phyloP scores from a whole-genome alignment of 495 filamentous ascomycete species.

The Chaetomium cochliodes region DNA sequence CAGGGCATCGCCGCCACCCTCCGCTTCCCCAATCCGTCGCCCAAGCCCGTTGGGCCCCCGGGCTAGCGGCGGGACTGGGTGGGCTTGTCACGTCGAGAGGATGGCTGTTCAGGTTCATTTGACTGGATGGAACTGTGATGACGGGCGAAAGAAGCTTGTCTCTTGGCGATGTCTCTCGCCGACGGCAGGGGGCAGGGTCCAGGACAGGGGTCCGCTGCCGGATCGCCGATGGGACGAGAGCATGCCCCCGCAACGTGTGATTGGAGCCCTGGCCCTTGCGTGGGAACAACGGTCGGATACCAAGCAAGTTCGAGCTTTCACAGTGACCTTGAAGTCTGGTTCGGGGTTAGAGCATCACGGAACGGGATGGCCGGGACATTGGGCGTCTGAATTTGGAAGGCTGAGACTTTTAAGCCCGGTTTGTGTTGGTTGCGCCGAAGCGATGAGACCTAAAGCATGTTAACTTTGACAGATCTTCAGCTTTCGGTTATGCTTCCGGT shows the following conservation, averaged over 20 bases:
- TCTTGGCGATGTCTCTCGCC: constrained; percentile 1
- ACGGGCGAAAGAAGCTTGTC: neutral
- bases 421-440: neutral
- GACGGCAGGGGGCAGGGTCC: neutral
- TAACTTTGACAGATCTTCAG: neutral
- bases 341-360: neutral
- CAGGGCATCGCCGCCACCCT: neutral
- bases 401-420: neutral
- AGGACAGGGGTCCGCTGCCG: constrained; percentile 9
- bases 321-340: neutral
- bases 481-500: neutral
- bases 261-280: neutral
- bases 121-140: neutral
- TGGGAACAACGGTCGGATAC: neutral
- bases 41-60: neutral
- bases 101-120: neutral
- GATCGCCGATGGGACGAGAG: neutral
- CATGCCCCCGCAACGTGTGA: neutral
- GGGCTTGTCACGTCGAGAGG: neutral
- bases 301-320: neutral
- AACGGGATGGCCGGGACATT: neutral
- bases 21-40: neutral
- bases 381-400: neutral
- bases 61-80: constrained; percentile 1
- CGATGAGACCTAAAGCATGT: neutral